Conservation (phyloP, 331 rosid genomes). For the Arachis monticola region DNA sequence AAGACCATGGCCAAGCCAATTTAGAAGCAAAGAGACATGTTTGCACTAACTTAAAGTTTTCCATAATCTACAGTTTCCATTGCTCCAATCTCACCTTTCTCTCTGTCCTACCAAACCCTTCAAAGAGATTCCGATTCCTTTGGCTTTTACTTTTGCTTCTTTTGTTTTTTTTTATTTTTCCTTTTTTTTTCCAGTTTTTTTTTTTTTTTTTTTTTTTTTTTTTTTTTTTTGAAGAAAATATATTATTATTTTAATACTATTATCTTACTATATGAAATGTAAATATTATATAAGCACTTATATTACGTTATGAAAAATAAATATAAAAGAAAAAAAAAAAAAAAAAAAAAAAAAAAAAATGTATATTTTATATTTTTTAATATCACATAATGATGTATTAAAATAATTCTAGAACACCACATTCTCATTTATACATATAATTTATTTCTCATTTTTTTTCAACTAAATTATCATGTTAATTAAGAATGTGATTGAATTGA, state of each 20-base stretch:
- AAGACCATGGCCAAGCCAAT: no score
- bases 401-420: no score
- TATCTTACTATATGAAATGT: neutral
- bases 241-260: neutral
- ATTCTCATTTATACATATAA: no score
- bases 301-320: no score
- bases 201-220: no score
- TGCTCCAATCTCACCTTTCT: conserved; percentile 12
- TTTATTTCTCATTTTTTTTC: no score
- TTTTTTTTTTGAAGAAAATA: no score
- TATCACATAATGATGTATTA: no score
- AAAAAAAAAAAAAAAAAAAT: no score
- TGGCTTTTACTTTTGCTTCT: neutral
- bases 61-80: conserved; percentile 42
- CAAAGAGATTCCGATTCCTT: conserved; percentile 48
- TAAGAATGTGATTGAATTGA: neutral
- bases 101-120: conserved; percentile 38
- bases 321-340: no score
- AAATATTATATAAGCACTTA: neutral
- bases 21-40: no score
- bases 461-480: neutral
- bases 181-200: neutral
- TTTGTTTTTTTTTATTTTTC: neutral
- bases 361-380: no score
- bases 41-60: conserved; percentile 18